phyloP scores from a whole-genome alignment of 306 rosid genomes.

The Citrullus colocynthis region DNA sequence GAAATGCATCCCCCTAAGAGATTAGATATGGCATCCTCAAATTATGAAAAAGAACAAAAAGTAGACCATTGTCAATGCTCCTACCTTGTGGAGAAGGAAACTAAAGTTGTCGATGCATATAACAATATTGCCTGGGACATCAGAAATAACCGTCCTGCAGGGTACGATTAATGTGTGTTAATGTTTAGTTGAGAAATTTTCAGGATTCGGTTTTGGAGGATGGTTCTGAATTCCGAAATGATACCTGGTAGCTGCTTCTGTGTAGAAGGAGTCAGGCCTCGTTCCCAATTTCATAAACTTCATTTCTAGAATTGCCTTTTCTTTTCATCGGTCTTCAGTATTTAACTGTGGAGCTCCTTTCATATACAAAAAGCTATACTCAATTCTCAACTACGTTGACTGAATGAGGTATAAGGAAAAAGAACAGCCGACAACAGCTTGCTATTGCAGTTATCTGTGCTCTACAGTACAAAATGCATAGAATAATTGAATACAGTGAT shows the following conservation, averaged over 20 bases:
- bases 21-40: not conserved
- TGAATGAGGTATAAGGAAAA: not conserved
- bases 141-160: constrained; percentile 63
- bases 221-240: not conserved
- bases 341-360: not conserved
- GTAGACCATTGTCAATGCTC: not conserved
- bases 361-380: not conserved
- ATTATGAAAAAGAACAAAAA: not conserved
- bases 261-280: constrained; percentile 74
- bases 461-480: not conserved
- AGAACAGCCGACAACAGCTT: not conserved
- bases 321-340: constrained; percentile 1
- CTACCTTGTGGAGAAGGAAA: constrained; percentile 80
- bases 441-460: not conserved
- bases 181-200: not conserved
- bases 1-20: not conserved
- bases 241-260: constrained; percentile 88
- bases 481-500: not conserved
- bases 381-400: not conserved
- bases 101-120: constrained; percentile 46
- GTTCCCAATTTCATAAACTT: constrained; percentile 99
- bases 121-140: constrained; percentile 51
- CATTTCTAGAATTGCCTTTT: constrained; percentile 25
- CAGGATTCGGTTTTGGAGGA: not conserved
- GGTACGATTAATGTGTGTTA: not conserved